phyloP scores from a whole-genome alignment of 306 rosid genomes.

The Lagenaria siceraria region DNA sequence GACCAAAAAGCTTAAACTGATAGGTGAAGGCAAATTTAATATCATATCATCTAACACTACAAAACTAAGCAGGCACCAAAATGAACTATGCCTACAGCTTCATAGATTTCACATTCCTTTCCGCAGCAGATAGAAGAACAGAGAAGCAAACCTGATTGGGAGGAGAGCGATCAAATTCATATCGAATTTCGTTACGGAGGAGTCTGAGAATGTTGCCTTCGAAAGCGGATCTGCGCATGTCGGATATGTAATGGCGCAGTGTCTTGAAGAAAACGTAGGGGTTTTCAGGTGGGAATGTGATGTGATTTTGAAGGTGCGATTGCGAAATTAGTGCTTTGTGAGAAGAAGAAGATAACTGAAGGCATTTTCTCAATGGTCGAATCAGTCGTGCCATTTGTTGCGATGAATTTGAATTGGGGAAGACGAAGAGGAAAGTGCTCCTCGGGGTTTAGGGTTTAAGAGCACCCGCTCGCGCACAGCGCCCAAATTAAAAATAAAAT shows the following conservation, averaged over 20 bases:
- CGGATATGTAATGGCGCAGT: conserved; percentile 46
- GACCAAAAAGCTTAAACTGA: too few relatives aligned
- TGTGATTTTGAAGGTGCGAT: conserved; percentile 14
- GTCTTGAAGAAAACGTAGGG: conserved; percentile 7
- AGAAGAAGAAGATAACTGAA: neutral
- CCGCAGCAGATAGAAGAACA: neutral
- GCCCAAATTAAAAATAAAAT: neutral
- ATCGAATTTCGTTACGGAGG: conserved; percentile 59
- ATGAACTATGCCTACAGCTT: neutral
- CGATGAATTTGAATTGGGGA: neutral
- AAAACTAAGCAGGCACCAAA: neutral
- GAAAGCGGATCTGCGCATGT: conserved; percentile 65
- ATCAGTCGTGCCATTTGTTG: conserved; percentile 43
- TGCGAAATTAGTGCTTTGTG: conserved; percentile 4
- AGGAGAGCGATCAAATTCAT: conserved; percentile 54
- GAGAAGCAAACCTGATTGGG: conserved; percentile 19
- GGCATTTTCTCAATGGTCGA: conserved; percentile 38
- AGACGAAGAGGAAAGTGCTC: neutral
- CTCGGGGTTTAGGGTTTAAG: conserved; percentile 6
- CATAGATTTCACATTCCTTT: neutral
- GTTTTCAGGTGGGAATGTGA: conserved; percentile 3
- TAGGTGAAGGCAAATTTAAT: too few relatives aligned
- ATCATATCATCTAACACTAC: too few relatives aligned
- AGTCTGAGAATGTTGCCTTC: conserved; percentile 57
- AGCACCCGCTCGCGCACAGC: neutral